Conservation (phyloP, 495 filamentous ascomycete genomes). For the Talaromyces thailandensis region DNA sequence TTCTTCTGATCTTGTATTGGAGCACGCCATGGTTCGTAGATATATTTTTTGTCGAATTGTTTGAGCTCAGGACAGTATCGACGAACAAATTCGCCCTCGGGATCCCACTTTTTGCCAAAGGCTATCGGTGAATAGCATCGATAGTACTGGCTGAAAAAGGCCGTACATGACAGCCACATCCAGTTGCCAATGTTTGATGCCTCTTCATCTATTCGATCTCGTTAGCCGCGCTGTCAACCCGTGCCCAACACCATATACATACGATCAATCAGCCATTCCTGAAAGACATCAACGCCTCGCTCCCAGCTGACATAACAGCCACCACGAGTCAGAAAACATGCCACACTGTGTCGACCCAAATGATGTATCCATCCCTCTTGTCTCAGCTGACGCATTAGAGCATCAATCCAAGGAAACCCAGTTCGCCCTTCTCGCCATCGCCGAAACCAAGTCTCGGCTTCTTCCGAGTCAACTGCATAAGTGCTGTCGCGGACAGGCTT, state of each 20-base stretch:
- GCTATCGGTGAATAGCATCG: slow-evolving; percentile 57
- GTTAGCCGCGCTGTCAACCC: background rate
- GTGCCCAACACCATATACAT: background rate
- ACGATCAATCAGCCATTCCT: slow-evolving; percentile 60
- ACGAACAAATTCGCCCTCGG: slow-evolving; percentile 48
- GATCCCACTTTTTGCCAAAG: slow-evolving; percentile 61
- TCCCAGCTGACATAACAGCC: slow-evolving; percentile 70
- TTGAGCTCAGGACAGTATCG: slow-evolving; percentile 54
- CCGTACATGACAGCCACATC: slow-evolving; percentile 68
- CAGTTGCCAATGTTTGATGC: slow-evolving; percentile 64
- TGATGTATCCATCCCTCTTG: slow-evolving; percentile 69
- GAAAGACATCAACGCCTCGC: slow-evolving; percentile 63
- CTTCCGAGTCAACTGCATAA: slow-evolving; percentile 45
- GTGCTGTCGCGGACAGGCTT: slow-evolving; percentile 30
- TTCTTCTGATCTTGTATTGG: slow-evolving; percentile 50
- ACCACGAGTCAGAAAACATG: slow-evolving; percentile 63
- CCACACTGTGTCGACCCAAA: slow-evolving; percentile 60
- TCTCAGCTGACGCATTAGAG: slow-evolving; percentile 62
- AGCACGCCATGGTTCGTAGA: slow-evolving; percentile 68
- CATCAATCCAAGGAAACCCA: slow-evolving; percentile 68
- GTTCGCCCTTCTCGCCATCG: slow-evolving; percentile 58
- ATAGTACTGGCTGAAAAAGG: slow-evolving; percentile 58
- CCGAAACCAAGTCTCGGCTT: slow-evolving; percentile 52
- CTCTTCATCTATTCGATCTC: slow-evolving; percentile 43
- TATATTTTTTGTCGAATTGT: slow-evolving; percentile 51